Base-by-base conservation (phyloP, 2,329 filamentous ascomycete species). In the Beauveria pseudobassiana region DNA sequence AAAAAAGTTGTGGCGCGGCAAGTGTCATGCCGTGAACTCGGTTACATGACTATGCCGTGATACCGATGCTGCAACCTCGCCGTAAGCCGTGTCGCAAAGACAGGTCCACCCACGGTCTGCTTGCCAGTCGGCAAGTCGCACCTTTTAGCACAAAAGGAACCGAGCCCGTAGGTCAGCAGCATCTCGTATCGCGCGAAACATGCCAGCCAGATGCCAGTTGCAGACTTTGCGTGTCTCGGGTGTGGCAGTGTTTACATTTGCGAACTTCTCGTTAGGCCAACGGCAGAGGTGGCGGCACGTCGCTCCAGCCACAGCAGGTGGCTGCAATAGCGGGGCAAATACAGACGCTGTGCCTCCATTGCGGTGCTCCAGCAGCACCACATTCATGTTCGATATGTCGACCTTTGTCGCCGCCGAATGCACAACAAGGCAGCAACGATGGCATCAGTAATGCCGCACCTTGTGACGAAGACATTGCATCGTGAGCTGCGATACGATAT, bases 231-330 rank as follows among this genome's bases (percentile, higher is more conserved):
- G 56, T 51, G 40, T 48, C 30, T 59, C 10, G 30, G 7, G 28
- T 14, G 30, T 57, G 43, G 30, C 20, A 18, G 7, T 59, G 56
- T 59, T 59, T 59, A 59, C 56, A 59, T 59, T 50, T 22, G 45
- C 10, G 54, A 57, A 28, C 45, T 16, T 51, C 56, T 51, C 45
- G 34, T 48, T 59, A 50, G 28, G 43, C 55, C 55, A 50, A 48
- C 55, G n/a, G 12, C 28, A 12, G 28, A 20, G 50, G 55, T 58
- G 55, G 55, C 55, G 28, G 26, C 42, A 6, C 42, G 2, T 9
- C 24, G 14, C 55, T 42, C 45, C 30, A 58, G 55, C 55, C 55
- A 58, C 55, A 58, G 10, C 14, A 14, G 9, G 28, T 38, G 34
- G 34, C 34, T 38, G 34, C 34, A 38, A 38, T 38, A 38, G 34